Conservation (phyloP, 805 yeast species). For the Pichia gijzeniarum region DNA sequence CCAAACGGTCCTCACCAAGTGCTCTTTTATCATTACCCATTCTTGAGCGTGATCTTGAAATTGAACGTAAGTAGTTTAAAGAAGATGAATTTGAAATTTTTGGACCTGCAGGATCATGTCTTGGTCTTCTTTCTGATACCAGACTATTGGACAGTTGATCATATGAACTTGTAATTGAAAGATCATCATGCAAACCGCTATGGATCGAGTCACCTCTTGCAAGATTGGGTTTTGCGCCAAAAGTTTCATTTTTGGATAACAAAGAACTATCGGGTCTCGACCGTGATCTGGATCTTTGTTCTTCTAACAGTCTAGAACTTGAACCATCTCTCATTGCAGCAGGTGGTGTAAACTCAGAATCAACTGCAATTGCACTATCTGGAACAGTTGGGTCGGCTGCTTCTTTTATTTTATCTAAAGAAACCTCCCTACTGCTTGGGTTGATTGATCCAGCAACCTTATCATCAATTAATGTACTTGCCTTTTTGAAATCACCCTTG, state of each 20-base stretch:
- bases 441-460: slow-evolving; percentile 13
- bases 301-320: slow-evolving; percentile 25
- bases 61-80: slow-evolving; percentile 53
- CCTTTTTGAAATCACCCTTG: slow-evolving; percentile 23
- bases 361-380: slow-evolving; percentile 32
- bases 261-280: slow-evolving; percentile 7
- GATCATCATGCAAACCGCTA: slow-evolving; percentile 41
- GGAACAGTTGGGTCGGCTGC: slow-evolving; percentile 26
- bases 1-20: slow-evolving; percentile 22
- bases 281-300: slow-evolving; percentile 20
- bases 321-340: slow-evolving; percentile 41
- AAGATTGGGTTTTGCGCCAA: slow-evolving; percentile 46
- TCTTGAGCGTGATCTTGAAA: slow-evolving; percentile 60
- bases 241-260: not conserved
- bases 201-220: slow-evolving; percentile 78
- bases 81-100: slow-evolving; percentile 32
- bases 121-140: slow-evolving; percentile 32
- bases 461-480: slow-evolving; percentile 10
- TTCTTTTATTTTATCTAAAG: slow-evolving; percentile 12
- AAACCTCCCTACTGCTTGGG: slow-evolving; percentile 6
- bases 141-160: slow-evolving; percentile 25
- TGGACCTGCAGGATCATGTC: slow-evolving; percentile 32
- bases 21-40: slow-evolving; percentile 32
- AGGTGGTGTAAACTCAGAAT: slow-evolving; percentile 35
- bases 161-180: slow-evolving; percentile 6